These are phyloP conservation scores for Hysterangium stoloniferum DNA, from an alignment of 768 basidiomycete genomes.

Conservation along the genomic window DNA sequence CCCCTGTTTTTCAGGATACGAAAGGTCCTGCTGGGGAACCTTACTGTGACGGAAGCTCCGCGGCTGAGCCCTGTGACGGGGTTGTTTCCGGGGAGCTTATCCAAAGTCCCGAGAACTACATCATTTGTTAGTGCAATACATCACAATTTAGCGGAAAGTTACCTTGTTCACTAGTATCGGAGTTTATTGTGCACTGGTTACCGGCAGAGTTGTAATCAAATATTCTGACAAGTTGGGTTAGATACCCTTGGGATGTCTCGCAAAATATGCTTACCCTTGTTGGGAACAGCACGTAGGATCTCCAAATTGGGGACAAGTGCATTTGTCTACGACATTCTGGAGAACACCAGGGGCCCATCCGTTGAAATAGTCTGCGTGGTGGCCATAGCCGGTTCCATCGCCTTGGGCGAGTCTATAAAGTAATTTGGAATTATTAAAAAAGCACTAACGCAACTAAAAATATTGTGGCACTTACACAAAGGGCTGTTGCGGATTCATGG, in stretches of 20 bases:
- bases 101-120: neutral
- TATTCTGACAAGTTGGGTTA: neutral
- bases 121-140: neutral
- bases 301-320: slow-evolving; percentile 20
- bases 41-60: too few relatives aligned
- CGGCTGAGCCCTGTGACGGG: too few relatives aligned
- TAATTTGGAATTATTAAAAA: neutral
- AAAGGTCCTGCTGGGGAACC: too few relatives aligned
- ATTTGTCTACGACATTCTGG: slow-evolving; percentile 45
- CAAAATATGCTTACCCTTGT: neutral
- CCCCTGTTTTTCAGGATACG: too few relatives aligned
- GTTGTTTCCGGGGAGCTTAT: neutral
- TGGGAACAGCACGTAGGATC: neutral
- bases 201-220: neutral
- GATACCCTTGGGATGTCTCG: neutral
- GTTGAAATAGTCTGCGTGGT: slow-evolving; percentile 51
- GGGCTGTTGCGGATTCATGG: slow-evolving; percentile 41
- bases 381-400: slow-evolving; percentile 56
- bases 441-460: neutral
- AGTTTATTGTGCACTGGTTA: neutral
- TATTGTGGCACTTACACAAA: slow-evolving; percentile 38
- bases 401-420: slow-evolving; percentile 35
- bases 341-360: slow-evolving; percentile 56
- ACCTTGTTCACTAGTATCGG: neutral
- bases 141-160: neutral